Conservation (phyloP, 208 protist species). For the Trypanosoma lewisi region DNA sequence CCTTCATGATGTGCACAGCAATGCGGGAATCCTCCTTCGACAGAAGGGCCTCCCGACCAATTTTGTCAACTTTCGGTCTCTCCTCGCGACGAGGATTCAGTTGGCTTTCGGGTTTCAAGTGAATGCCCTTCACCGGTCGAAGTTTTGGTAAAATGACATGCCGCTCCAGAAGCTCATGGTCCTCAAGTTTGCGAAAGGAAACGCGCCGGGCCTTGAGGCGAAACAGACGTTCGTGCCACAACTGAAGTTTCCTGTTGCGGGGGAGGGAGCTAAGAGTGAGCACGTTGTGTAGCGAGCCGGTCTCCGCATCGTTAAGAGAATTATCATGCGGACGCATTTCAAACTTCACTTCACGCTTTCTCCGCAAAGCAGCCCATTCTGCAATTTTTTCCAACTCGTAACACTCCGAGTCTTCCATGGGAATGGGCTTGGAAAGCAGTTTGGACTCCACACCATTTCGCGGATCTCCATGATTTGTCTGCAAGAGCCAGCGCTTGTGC, state of each 20-base stretch:
- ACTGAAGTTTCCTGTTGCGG: slow-evolving; percentile 43
- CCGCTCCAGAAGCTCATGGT: slow-evolving; percentile 58
- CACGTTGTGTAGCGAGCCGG: slow-evolving; percentile 20
- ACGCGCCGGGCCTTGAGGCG: slow-evolving; percentile 35
- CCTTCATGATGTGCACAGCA: slow-evolving; percentile 85
- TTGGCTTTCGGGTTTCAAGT: slow-evolving; percentile 56
- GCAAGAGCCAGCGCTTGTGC: slow-evolving; percentile 62
- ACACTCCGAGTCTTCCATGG: slow-evolving; percentile 43
- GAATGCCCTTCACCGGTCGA: slow-evolving; percentile 29
- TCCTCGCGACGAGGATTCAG: slow-evolving; percentile 74
- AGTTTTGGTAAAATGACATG: slow-evolving; percentile 68
- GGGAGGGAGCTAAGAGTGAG: slow-evolving; percentile 59
- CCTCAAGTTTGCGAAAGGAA: slow-evolving; percentile 37
- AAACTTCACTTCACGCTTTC: slow-evolving; percentile 23
- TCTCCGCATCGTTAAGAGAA: not conserved
- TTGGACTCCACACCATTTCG: slow-evolving; percentile 43
- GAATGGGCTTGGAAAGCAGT: slow-evolving; percentile 52
- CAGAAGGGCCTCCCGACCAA: slow-evolving; percentile 57
- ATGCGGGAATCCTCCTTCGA: slow-evolving; percentile 60
- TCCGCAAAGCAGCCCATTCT: slow-evolving; percentile 21
- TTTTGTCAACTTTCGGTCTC: slow-evolving; percentile 61
- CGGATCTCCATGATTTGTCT: slow-evolving; percentile 21
- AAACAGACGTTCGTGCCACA: slow-evolving; percentile 69
- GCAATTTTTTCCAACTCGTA: slow-evolving; percentile 31
- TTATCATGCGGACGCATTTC: slow-evolving; percentile 37